A percentile compares a stretch with the other conserved stretches of the same genome.
Conservation (phyloP, 768 basidiomycete genomes). For the Tylopilus sp. region DNA sequence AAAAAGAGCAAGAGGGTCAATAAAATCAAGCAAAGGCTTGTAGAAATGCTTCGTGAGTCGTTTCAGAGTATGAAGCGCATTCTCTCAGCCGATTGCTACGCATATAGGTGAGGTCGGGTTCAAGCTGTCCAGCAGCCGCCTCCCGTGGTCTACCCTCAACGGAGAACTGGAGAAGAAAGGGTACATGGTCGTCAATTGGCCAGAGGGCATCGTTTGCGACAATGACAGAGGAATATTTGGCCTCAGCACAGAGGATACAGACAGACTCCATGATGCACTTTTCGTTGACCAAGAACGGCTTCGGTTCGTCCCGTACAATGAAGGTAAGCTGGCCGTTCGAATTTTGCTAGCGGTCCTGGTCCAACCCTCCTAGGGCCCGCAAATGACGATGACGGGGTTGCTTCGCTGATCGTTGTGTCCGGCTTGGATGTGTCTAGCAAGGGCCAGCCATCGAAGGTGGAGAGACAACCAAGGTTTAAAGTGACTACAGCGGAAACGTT, state of each 20-base stretch:
- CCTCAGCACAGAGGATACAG: not conserved
- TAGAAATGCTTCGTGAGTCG: not conserved
- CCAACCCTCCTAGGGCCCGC: no score
- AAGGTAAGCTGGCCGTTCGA: no score
- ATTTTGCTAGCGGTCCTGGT: no score
- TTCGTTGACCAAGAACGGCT: not conserved
- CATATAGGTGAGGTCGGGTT: not conserved
- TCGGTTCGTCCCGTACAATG: not conserved
- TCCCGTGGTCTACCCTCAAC: not conserved
- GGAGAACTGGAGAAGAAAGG: not conserved
- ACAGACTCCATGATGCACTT: not conserved
- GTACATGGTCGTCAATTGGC: not conserved
- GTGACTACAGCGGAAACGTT: no score
- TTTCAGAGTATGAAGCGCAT: not conserved
- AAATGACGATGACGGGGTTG: no score
- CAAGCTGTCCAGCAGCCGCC: not conserved
- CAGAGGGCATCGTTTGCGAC: not conserved
- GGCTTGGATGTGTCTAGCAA: no score
- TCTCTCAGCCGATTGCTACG: not conserved
- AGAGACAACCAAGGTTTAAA: no score
- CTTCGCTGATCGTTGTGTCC: no score
- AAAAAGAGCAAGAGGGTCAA: not conserved
- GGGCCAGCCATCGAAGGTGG: no score
- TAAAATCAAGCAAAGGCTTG: not conserved
- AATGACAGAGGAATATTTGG: not conserved